These are phyloP conservation scores for Beauveria rudraprayagi DNA, from an alignment of 2,329 filamentous ascomycete genomes.

Conservation along the genomic window DNA sequence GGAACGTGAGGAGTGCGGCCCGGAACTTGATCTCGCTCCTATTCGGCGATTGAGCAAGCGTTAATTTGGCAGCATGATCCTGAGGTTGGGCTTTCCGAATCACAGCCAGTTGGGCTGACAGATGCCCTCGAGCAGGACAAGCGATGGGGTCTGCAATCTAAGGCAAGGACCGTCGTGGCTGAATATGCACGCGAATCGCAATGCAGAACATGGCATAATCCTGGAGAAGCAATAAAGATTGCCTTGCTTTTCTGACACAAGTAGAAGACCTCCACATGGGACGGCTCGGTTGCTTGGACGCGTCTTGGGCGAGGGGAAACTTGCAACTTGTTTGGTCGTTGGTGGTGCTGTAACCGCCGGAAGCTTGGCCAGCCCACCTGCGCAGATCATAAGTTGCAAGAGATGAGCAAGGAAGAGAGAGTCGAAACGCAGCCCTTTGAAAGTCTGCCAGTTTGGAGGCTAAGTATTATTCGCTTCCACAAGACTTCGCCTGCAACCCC, in stretches of 20 bases:
- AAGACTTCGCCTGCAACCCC: background rate
- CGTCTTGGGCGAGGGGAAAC: background rate
- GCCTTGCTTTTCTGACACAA: background rate
- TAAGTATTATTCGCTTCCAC: background rate
- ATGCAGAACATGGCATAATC: background rate
- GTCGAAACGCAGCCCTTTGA: background rate
- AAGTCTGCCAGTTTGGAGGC: background rate
- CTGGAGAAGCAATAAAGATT: background rate
- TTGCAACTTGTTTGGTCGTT: background rate
- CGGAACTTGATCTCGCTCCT: background rate
- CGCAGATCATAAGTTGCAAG: background rate
- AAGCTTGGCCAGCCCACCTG: background rate
- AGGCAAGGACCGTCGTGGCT: background rate
- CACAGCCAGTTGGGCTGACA: background rate
- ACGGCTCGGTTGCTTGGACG: background rate
- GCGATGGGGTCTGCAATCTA: constrained; percentile 3
- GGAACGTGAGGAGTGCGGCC: background rate
- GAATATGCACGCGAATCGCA: background rate
- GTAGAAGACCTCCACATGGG: background rate
- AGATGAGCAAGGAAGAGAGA: background rate
- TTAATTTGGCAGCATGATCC: background rate
- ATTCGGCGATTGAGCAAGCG: background rate
- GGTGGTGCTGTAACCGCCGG: background rate
- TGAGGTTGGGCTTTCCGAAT: background rate
- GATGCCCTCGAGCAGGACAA: background rate